phyloP scores from a whole-genome alignment of 108 stramenopile species.

The Schizochytrium sp. region DNA sequence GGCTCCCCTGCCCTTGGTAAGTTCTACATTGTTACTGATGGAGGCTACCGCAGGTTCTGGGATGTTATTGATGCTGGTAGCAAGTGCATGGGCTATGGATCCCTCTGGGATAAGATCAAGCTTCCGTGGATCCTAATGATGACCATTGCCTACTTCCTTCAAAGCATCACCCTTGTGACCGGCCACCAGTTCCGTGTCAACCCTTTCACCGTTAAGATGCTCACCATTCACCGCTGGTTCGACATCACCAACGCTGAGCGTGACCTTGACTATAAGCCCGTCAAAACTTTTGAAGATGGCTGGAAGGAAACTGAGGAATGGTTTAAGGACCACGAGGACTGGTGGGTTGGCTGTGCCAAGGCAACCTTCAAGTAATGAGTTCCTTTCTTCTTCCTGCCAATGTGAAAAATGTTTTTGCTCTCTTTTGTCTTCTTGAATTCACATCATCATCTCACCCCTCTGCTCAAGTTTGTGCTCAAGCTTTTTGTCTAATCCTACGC shows the following conservation, averaged over 20 bases:
- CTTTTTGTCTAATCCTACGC: too few relatives aligned
- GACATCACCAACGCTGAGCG: slow-evolving; percentile 84
- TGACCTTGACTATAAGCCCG: slow-evolving; percentile 90
- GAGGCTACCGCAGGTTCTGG: slow-evolving; percentile 88
- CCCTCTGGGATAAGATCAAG: slow-evolving; percentile 84
- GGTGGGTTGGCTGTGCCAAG: slow-evolving; percentile 85
- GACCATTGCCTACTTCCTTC: slow-evolving; percentile 84
- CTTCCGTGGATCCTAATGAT: slow-evolving; percentile 85
- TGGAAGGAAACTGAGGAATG: slow-evolving; percentile 90
- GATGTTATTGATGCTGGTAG: slow-evolving; percentile 87
- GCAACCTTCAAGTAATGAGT: slow-evolving; percentile 10
- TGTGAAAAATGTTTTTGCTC: background rate
- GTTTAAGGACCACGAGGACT: slow-evolving; percentile 79
- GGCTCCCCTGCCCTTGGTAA: slow-evolving; percentile 86
- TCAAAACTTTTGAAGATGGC: slow-evolving; percentile 87
- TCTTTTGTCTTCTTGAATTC: background rate
- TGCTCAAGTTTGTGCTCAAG: too few relatives aligned
- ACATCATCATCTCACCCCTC: too few relatives aligned
- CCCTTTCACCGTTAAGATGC: slow-evolving; percentile 90
- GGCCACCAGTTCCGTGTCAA: slow-evolving; percentile 88
- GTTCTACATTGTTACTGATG: slow-evolving; percentile 97
- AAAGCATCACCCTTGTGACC: slow-evolving; percentile 77
- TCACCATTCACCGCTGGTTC: slow-evolving; percentile 95
- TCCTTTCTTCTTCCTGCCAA: background rate
- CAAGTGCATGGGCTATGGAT: slow-evolving; percentile 88